A percentile compares a stretch with the other conserved stretches of the same genome.
Evolutionary conservation across 2,329 filamentous ascomycete species (phyloP).

Genomic region (Claviceps quebecensis): DNA sequence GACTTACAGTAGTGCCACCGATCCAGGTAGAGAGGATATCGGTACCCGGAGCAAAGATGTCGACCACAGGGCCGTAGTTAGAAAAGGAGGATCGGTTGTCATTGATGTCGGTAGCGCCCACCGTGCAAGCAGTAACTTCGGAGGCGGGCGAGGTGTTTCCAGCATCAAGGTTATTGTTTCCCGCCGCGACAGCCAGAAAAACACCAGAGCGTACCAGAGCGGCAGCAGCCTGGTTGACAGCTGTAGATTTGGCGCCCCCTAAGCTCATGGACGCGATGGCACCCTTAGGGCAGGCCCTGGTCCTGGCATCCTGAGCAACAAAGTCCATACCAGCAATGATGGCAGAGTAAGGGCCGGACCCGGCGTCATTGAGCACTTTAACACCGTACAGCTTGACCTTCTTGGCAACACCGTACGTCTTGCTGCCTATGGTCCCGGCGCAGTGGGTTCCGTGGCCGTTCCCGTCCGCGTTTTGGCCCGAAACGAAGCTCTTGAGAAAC

Average conservation of each 20-base stretch:
- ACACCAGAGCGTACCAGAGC: constrained; percentile 31
- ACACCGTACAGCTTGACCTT: constrained; percentile 27
- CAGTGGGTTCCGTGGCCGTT: constrained; percentile 30
- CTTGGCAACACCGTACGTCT: constrained; percentile 27
- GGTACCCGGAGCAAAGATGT: constrained; percentile 37
- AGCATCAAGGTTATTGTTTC: constrained; percentile 34
- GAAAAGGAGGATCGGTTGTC: constrained; percentile 33
- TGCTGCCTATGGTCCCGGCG: constrained; percentile 20
- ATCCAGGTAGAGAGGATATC: constrained; percentile 34
- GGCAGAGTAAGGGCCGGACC: constrained; percentile 21
- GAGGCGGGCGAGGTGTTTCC: constrained; percentile 32
- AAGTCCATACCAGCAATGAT: constrained; percentile 33
- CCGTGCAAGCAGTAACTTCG: constrained; percentile 34
- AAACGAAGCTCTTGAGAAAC: constrained; percentile 16
- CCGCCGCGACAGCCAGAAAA: constrained; percentile 42
- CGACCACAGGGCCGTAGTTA: constrained; percentile 36
- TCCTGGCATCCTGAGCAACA: constrained; percentile 15
- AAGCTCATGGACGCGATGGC: constrained; percentile 44
- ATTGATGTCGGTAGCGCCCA: constrained; percentile 30
- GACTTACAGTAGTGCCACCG: constrained; percentile 19
- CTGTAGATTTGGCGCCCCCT: constrained; percentile 29
- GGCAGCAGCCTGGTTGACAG: constrained; percentile 37
- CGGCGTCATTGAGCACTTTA: constrained; percentile 28
- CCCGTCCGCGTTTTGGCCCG: constrained; percentile 13
- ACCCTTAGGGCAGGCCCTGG: constrained; percentile 26